phyloP scores from a whole-genome alignment of 75 land plant genomes.

The Sequoiadendron giganteum region DNA sequence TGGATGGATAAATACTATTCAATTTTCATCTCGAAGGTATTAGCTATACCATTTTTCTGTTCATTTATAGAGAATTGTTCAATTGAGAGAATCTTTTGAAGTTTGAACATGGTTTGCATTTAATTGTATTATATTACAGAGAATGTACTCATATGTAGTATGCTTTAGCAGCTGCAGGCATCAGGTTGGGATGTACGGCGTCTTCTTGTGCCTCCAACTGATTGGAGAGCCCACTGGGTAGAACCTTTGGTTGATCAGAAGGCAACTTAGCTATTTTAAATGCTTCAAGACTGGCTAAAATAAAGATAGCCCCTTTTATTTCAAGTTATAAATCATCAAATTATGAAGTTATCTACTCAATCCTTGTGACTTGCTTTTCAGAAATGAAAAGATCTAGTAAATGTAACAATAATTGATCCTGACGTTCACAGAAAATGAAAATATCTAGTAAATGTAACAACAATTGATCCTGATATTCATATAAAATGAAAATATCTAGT shows the following conservation, averaged over 20 bases:
- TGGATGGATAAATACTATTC: conserved; percentile 63
- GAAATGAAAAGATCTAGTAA: background rate
- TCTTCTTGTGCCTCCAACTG: conserved; percentile 39
- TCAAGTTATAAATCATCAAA: background rate
- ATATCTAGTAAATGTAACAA: background rate
- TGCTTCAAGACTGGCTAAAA: background rate
- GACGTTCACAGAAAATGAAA: background rate
- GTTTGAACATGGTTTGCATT: background rate
- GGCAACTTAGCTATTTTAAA: background rate
- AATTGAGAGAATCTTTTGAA: background rate
- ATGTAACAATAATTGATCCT: background rate
- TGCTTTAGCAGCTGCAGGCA: conserved; percentile 30
- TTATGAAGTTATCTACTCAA: background rate
- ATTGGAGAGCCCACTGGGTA: conserved; percentile 56
- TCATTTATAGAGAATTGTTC: background rate
- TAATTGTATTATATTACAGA: background rate
- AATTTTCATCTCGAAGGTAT: conserved; percentile 51
- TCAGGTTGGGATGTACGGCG: conserved; percentile 60
- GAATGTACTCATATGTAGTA: background rate
- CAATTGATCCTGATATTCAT: too few relatives aligned
- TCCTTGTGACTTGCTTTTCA: background rate
- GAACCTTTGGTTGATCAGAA: conserved; percentile 21
- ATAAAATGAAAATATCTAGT: too few relatives aligned
- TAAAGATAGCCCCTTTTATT: background rate
- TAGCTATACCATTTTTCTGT: background rate